Percentiles rank a stretch among this genome's conserved stretches.
Evolutionary conservation across 1,284 basidiomycete species (phyloP).

Genomic region (Ustilago crameri): DNA sequence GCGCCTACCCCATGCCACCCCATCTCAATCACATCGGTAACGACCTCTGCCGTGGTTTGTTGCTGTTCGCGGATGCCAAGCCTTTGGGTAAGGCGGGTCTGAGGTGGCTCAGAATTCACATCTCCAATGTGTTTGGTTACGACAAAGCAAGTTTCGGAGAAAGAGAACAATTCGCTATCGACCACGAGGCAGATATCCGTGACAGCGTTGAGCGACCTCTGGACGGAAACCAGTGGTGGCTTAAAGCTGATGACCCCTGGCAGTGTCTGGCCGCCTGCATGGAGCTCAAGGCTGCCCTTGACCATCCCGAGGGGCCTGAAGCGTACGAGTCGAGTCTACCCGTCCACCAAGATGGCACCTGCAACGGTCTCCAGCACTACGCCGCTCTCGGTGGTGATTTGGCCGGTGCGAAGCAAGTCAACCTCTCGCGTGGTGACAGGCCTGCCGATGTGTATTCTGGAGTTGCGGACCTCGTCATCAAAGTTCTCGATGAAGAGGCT

Average conservation of each 20-base stretch:
- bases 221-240: constrained; percentile 73
- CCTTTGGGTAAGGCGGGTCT: constrained; percentile 83
- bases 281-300: constrained; percentile 80
- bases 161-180: constrained; percentile 81
- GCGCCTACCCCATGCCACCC: constrained; percentile 95
- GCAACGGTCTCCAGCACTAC: constrained; percentile 98
- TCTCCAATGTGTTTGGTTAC: constrained; percentile 91
- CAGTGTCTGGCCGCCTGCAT: constrained; percentile 93
- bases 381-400: constrained; percentile 95
- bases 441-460: constrained; percentile 96
- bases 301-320: constrained; percentile 76
- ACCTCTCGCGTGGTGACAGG: constrained; percentile 83
- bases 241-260: constrained; percentile 92
- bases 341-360: constrained; percentile 97
- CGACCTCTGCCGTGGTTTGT: constrained; percentile 88
- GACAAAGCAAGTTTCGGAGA: constrained; percentile 96
- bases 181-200: constrained; percentile 80
- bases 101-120: constrained; percentile 88
- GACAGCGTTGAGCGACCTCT: constrained; percentile 80
- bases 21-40: constrained; percentile 96
- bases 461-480: constrained; percentile 75
- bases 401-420: constrained; percentile 90
- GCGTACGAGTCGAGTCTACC: constrained; percentile 82
- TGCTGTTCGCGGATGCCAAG: constrained; percentile 84
- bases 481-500: constrained; percentile 72